These are phyloP conservation scores for Escallonia rubra DNA, from an alignment of 129 eudicot species.

Conservation along the genomic window DNA sequence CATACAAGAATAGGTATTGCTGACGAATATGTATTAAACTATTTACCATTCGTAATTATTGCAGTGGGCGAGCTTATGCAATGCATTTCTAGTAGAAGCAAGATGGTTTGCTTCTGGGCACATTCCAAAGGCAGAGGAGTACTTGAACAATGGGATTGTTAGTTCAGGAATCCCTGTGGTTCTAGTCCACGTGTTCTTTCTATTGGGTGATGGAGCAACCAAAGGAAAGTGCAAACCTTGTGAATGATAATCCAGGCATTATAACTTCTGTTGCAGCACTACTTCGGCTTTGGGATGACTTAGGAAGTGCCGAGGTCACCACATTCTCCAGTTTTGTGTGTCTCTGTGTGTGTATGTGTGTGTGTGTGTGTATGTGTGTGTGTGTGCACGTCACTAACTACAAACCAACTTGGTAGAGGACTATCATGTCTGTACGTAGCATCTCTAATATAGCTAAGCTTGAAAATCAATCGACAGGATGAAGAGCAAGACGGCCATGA, in stretches of 20 bases:
- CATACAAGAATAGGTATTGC: slow-evolving; percentile 39
- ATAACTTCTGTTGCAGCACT: slow-evolving; percentile 34
- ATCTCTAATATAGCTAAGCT: too few relatives aligned
- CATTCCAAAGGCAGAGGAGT: slow-evolving; percentile 35
- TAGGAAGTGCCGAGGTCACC: slow-evolving; percentile 45
- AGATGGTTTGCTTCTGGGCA: too few relatives aligned
- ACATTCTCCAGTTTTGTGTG: too few relatives aligned
- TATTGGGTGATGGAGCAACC: slow-evolving; percentile 38
- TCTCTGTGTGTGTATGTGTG: too few relatives aligned
- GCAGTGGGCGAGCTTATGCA: too few relatives aligned
- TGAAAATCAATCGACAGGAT: slow-evolving; percentile 43
- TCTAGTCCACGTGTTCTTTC: slow-evolving; percentile 44
- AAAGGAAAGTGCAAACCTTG: slow-evolving; percentile 13
- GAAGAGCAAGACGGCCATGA: slow-evolving; percentile 57
- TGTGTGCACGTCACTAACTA: too few relatives aligned
- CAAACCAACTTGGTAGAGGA: too few relatives aligned
- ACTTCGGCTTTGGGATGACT: slow-evolving; percentile 71
- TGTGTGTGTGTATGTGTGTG: too few relatives aligned
- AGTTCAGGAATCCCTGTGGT: slow-evolving; percentile 50
- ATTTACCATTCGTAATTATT: too few relatives aligned
- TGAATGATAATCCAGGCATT: slow-evolving; percentile 22
- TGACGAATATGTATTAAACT: slow-evolving; percentile 47
- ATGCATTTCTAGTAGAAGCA: too few relatives aligned
- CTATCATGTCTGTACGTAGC: too few relatives aligned
- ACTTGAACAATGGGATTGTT: slow-evolving; percentile 42